phyloP scores from a whole-genome alignment of 1,139 yeast species.

The Kluyveromyces sp. region DNA sequence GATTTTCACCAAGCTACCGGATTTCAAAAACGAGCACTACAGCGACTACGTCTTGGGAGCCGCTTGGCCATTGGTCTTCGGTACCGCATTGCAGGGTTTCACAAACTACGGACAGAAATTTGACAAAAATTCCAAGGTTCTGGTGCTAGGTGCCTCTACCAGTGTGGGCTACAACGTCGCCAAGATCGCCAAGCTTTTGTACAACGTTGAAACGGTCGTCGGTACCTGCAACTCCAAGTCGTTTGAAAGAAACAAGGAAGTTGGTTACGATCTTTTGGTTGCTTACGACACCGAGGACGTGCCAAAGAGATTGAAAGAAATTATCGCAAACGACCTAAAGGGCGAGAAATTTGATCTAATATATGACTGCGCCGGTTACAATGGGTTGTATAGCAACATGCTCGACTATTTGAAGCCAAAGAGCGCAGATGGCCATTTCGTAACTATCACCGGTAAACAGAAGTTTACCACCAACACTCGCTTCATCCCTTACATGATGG shows the following conservation, averaged over 20 bases:
- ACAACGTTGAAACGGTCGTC: slow-evolving; percentile 32
- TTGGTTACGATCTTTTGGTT: slow-evolving; percentile 48
- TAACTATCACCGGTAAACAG: slow-evolving; percentile 47
- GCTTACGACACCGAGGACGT: slow-evolving; percentile 42
- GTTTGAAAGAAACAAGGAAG: slow-evolving; percentile 35
- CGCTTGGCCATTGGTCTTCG: slow-evolving; percentile 28
- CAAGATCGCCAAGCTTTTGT: slow-evolving; percentile 27
- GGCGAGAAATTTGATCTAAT: slow-evolving; percentile 42
- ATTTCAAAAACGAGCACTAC: slow-evolving; percentile 9
- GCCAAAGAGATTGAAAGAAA: slow-evolving; percentile 29
- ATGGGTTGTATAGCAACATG: slow-evolving; percentile 34
- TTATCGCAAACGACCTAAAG: slow-evolving; percentile 29
- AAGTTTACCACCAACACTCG: slow-evolving; percentile 23
- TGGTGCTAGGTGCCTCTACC: slow-evolving; percentile 31
- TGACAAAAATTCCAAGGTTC: slow-evolving; percentile 21
- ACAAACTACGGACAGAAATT: slow-evolving; percentile 16
- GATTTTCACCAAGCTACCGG: slow-evolving; percentile 15
- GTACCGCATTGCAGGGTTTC: slow-evolving; percentile 25
- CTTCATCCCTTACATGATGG: slow-evolving; percentile 26
- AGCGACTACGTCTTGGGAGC: slow-evolving; percentile 21
- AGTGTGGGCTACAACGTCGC: slow-evolving; percentile 24
- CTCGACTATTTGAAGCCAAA: slow-evolving; percentile 37
- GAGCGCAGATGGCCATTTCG: slow-evolving; percentile 38
- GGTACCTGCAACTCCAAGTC: slow-evolving; percentile 41
- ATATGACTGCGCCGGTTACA: slow-evolving; percentile 43